Conservation (phyloP, 371 early-diverging fungal genomes). For the Sporodiniella umbellata region DNA sequence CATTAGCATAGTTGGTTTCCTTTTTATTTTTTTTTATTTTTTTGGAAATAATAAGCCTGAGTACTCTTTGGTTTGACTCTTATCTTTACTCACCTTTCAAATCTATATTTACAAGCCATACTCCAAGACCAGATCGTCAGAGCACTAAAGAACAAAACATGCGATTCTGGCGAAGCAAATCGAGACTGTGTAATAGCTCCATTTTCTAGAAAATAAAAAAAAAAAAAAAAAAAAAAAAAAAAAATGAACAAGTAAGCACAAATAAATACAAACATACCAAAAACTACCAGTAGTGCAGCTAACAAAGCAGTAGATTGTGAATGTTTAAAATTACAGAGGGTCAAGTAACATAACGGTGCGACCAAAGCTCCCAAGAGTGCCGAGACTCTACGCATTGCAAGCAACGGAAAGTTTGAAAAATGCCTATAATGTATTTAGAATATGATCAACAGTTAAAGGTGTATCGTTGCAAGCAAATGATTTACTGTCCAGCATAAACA, state of each 20-base stretch:
- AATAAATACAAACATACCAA: constrained; percentile 21
- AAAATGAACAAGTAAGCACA: background rate
- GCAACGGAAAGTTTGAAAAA: constrained; percentile 23
- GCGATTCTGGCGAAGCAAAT: constrained; percentile 23
- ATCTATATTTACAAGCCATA: constrained; percentile 3
- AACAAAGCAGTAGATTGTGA: constrained; percentile 25
- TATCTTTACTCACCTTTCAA: constrained; percentile 18
- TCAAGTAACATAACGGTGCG: constrained; percentile 30
- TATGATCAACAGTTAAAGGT: no score
- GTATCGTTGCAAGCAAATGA: no score
- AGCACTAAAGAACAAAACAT: constrained; percentile 18
- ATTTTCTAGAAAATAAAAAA: constrained; percentile 14
- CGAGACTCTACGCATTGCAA: constrained; percentile 21
- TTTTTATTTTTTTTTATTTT: constrained; percentile 22
- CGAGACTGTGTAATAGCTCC: constrained; percentile 34
- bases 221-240: background rate
- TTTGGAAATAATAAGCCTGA: background rate
- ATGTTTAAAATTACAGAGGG: constrained; percentile 24
- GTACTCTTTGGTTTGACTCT: background rate
- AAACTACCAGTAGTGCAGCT: constrained; percentile 24
- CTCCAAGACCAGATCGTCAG: constrained; percentile 17
- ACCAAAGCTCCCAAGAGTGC: constrained; percentile 24
- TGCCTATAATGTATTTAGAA: no score
- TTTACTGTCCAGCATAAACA: constrained; percentile 77
- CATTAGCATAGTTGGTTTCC: constrained; percentile 45